Percentiles rank a stretch among this genome's conserved stretches.
Evolutionary conservation across 2,329 filamentous ascomycete species (phyloP).

Genomic region (Clarireedia homoeocarpa): DNA sequence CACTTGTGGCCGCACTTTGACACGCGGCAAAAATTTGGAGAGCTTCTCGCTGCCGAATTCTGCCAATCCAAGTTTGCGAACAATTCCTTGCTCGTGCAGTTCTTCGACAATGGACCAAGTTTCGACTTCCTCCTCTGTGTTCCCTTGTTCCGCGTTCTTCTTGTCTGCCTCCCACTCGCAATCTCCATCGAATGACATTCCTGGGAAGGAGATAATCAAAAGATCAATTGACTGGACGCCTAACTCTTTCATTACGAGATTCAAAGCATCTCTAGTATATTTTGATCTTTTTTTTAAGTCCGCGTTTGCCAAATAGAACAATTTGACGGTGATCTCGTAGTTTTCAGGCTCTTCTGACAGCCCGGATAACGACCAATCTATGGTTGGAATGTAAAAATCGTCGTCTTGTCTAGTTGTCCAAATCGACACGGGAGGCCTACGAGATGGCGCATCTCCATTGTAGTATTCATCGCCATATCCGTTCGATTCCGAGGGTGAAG

Average conservation of each 20-base stretch:
- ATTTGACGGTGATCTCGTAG: conserved; percentile 92
- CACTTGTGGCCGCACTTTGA: conserved; percentile 64
- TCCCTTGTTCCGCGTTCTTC: conserved; percentile 51
- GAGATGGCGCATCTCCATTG: conserved; percentile 24
- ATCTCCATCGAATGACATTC: conserved; percentile 87
- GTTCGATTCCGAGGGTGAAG: conserved; percentile 31
- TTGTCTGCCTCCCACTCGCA: conserved; percentile 71
- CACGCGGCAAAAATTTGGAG: neutral
- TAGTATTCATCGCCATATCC: conserved; percentile 28
- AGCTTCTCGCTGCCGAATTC: conserved; percentile 65
- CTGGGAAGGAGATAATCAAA: conserved; percentile 87
- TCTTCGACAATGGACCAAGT: conserved; percentile 69
- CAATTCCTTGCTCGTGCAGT: conserved; percentile 62
- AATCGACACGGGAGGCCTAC: conserved; percentile 28
- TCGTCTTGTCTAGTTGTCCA: conserved; percentile 63
- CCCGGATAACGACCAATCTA: conserved; percentile 63
- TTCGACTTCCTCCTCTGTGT: conserved; percentile 58
- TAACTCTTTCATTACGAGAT: conserved; percentile 73
- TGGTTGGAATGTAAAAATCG: conserved; percentile 67
- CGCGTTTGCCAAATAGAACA: conserved; percentile 81
- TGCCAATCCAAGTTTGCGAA: conserved; percentile 72
- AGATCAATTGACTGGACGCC: conserved; percentile 71
- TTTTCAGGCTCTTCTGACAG: conserved; percentile 73
- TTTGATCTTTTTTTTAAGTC: conserved; percentile 54
- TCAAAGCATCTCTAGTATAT: conserved; percentile 71